Base-by-base conservation (phyloP, 495 filamentous ascomycete genomes). In the Massariosphaeria phaeospora region DNA sequence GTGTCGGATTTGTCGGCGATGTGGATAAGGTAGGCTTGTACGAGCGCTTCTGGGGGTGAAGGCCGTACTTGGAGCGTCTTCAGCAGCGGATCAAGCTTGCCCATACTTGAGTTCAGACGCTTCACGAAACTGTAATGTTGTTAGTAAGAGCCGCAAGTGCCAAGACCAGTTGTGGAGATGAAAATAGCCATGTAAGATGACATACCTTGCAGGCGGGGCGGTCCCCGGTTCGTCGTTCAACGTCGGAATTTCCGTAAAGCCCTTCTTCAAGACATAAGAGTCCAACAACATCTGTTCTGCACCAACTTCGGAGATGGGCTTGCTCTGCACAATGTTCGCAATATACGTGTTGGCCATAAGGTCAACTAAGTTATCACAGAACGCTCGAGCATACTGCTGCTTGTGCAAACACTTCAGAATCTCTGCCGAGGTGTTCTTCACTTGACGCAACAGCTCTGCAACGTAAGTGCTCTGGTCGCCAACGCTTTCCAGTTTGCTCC, bases 271-370 rank as follows among this genome's bases (percentile, higher is more conserved):
- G 25, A 86, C 86, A 66, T 97, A 96, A 44, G 86, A 84, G 67
- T 98, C 94, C 2, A 98, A 80, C 6, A 98, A 78, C 90, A 98
- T 95, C 81, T 85, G 93, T 71, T 98, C 94, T n/a, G 93, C 93
- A 21, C 90, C 93, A 42, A 89, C 88, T 68, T 96, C 91, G 13
- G 87, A 88, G 48, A 98, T 81, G 17, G 93, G 93, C 55, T 78
- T 84, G 72, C 89, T 95, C 65, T 88, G 86, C 36, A 95, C 88
- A 55, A 96, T 81, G 59, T 86, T 95, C 31, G 74, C 69, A 61
- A 96, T 79, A 69, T 91, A 98, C 5, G 85, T 71, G 54, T 77
- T 86, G 15, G 85, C 83, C 47, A 96, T 73, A 53, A 85, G 74
- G 64, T 98, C 94, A 13, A 98, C 89, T 15, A 96, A 68, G 61